phyloP scores from a whole-genome alignment of 495 filamentous ascomycete species.

The Tuber aestivum region DNA sequence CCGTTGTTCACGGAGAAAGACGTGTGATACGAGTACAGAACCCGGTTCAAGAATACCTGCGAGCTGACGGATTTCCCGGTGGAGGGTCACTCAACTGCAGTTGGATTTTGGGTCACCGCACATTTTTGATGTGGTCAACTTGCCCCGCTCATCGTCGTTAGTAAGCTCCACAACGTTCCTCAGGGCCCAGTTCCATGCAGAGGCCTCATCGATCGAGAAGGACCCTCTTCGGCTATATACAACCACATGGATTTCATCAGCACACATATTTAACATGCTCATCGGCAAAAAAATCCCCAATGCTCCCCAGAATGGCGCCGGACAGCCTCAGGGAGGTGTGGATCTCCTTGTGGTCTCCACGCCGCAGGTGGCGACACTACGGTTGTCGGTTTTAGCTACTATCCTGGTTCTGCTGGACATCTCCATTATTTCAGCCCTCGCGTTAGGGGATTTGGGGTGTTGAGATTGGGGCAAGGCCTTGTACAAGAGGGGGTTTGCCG shows the following conservation, averaged over 20 bases:
- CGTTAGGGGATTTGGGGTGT: fast-evolving
- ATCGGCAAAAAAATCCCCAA: background rate
- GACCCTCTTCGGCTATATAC: background rate
- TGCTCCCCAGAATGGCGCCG: background rate
- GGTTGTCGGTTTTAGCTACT: background rate
- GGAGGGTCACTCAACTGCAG: background rate
- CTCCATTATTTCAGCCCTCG: background rate
- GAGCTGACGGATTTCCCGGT: background rate
- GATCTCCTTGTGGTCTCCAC: background rate
- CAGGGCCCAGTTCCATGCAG: background rate
- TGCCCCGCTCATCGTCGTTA: background rate
- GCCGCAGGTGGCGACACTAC: background rate
- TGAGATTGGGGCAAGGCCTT: background rate
- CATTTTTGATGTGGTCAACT: background rate
- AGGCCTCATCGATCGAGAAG: background rate
- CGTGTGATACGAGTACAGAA: background rate
- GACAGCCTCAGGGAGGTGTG: background rate
- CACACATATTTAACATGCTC: background rate
- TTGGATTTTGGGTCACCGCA: background rate
- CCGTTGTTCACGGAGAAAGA: background rate
- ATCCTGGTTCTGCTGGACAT: background rate
- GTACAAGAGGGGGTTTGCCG: background rate
- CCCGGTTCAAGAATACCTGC: background rate
- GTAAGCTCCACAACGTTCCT: background rate
- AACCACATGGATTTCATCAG: background rate